Evolutionary conservation across 2,329 filamentous ascomycete species (phyloP), one percentile per base, ranked within the genome.

Genomic region (Lojkania enalia): DNA sequence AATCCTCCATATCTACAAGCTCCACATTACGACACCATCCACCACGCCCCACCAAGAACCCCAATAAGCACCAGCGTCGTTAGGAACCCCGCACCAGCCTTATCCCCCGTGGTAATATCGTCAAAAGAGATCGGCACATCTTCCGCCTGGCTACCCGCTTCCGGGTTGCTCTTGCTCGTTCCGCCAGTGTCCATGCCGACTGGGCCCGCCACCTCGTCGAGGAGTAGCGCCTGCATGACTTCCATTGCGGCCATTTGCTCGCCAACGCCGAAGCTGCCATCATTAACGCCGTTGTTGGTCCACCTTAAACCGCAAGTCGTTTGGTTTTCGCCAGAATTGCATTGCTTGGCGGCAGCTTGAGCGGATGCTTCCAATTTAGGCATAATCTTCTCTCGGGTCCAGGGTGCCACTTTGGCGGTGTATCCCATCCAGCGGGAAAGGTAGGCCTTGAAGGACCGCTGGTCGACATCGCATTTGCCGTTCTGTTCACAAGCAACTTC

Each of bases 81-180:
- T 39, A 83, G 51, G 48, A 90, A 79, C 9, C 80, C 80, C 27
- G 87, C 87, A 9, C 86, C 88, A 5, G 81, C 85, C 50, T 75
- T 81, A 60, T 91, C 87, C 5, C 77, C 82, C 1, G 75, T 75
- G 2, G 80, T 81, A 23, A 84, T 76, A 1, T 42, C 41, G 21
- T 64, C 51, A 44, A 61, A 63, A 1, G 44, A 52, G 16, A 64
- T 46, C 5, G 70, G 63, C 1, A 59, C 56, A 25, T 57, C 55
- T 33, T 66, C 60, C 13, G 53, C 52, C 39, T 67, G 55, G 44
- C 49, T 36, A 35, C 73, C 72, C 6, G 71, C 72, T 23, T 51
- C 63, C 3, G 72, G 70, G 44, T 82, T 66, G 16, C 78, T 77
- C 48, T 63, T 52, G 20, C 70, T 76, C 14, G 74, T 79, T 40